A percentile compares a stretch with the other conserved stretches of the same genome.
Conservation (phyloP, 2,329 filamentous ascomycete genomes). For the Furcasterigmium furcatum region DNA sequence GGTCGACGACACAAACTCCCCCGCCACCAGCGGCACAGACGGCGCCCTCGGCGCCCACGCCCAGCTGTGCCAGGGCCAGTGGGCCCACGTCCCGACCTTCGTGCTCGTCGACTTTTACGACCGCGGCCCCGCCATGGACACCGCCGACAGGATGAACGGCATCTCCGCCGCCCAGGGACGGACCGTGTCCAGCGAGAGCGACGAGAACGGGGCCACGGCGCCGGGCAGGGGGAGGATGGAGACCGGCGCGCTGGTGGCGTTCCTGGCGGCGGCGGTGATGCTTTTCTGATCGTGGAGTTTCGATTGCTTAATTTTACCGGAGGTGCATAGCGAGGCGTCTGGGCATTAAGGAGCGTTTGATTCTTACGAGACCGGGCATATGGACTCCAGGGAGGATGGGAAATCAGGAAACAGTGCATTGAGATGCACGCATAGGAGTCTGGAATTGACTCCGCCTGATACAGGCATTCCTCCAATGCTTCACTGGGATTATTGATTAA, state of each 20-base stretch:
- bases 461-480: too few relatives aligned
- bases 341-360: too few relatives aligned
- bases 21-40: slow-evolving; percentile 40
- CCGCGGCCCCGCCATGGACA: slow-evolving; percentile 64
- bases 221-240: slow-evolving; percentile 19
- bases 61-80: slow-evolving; percentile 50
- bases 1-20: slow-evolving; percentile 63
- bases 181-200: slow-evolving; percentile 15
- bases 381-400: too few relatives aligned
- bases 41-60: slow-evolving; percentile 56
- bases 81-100: slow-evolving; percentile 65
- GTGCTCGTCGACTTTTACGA: slow-evolving; percentile 80
- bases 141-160: slow-evolving; percentile 66
- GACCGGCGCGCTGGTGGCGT: slow-evolving; percentile 37
- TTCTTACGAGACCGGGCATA: too few relatives aligned
- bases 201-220: slow-evolving; percentile 11
- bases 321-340: too few relatives aligned
- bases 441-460: too few relatives aligned
- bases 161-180: slow-evolving; percentile 37
- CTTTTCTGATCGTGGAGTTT: slow-evolving; percentile 22
- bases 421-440: too few relatives aligned
- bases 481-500: too few relatives aligned
- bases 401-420: too few relatives aligned
- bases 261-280: slow-evolving; percentile 37
- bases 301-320: neutral